phyloP scores from a whole-genome alignment of 495 filamentous ascomycete species.

The Hyaloscypha finlandica region DNA sequence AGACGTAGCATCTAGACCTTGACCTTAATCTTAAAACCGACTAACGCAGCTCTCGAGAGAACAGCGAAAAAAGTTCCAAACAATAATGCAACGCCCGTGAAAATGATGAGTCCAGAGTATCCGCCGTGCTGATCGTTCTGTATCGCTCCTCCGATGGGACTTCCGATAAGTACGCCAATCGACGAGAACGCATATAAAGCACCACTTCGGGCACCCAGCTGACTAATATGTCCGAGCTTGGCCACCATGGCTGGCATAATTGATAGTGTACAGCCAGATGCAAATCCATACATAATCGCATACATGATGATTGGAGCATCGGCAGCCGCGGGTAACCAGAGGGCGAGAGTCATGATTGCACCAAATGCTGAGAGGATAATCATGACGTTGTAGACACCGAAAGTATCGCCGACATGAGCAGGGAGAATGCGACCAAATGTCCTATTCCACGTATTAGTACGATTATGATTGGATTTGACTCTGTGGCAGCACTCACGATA shows the following conservation, averaged over 20 bases:
- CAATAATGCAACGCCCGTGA: conserved; percentile 1
- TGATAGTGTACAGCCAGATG: conserved; percentile 66
- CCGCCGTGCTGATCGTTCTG: conserved; percentile 63
- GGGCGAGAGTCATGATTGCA: conserved; percentile 60
- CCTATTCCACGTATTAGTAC: conserved; percentile 26
- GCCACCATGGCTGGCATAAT: conserved; percentile 57
- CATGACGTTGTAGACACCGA: conserved; percentile 73
- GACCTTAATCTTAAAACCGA: background rate
- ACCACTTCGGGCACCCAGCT: conserved; percentile 71
- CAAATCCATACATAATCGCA: conserved; percentile 67
- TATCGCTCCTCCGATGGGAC: conserved; percentile 67
- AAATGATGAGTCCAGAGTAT: conserved; percentile 51
- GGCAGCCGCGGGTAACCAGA: conserved; percentile 63
- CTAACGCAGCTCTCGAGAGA: background rate
- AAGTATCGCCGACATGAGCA: conserved; percentile 65
- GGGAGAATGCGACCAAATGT: conserved; percentile 70
- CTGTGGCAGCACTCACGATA: conserved; percentile 40
- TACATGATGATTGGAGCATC: conserved; percentile 64
- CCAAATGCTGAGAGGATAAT: conserved; percentile 57
- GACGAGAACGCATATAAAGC: conserved; percentile 60
- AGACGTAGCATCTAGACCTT: background rate
- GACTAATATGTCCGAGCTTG: conserved; percentile 64
- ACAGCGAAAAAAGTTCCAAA: conserved; percentile 1
- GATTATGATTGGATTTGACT: background rate
- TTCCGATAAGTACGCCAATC: conserved; percentile 64